Evolutionary conservation across 2,329 filamentous ascomycete species (phyloP).

Genomic region (Botryotinia convoluta): DNA sequence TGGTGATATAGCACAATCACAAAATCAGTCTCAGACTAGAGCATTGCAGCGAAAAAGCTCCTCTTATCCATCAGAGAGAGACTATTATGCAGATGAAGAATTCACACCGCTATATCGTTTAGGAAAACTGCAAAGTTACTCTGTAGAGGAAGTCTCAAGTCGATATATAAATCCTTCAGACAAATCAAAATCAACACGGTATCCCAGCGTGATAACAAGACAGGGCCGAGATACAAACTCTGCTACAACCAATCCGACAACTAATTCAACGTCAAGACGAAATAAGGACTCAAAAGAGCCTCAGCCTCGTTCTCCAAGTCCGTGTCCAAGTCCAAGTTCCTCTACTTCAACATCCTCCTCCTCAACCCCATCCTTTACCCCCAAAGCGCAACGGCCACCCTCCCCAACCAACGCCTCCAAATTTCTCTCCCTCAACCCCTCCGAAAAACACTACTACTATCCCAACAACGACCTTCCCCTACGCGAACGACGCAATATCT

Average conservation of each 20-base stretch:
- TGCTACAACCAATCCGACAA: not conserved
- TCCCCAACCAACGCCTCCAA: not conserved
- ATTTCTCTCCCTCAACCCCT: not conserved
- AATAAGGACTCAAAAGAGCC: not conserved
- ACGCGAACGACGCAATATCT: not conserved
- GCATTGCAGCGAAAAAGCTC: not conserved
- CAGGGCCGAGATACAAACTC: not conserved
- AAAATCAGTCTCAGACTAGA: not conserved
- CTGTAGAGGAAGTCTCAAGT: not conserved
- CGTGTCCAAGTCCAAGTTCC: not conserved
- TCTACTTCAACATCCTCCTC: not conserved
- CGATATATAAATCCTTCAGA: not conserved
- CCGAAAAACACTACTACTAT: slow-evolving; percentile 1
- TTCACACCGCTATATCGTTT: not conserved
- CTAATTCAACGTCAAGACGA: not conserved
- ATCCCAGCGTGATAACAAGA: too few relatives aligned
- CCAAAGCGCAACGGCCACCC: not conserved
- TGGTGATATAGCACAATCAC: not conserved
- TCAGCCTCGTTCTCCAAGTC: not conserved
- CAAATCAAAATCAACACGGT: too few relatives aligned
- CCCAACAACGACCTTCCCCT: not conserved
- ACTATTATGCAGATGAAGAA: not conserved
- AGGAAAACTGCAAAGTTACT: not conserved
- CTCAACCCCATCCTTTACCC: not conserved
- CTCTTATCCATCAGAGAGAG: not conserved